These are phyloP conservation scores for Suillus hirtellus DNA, from an alignment of 768 basidiomycete species.

Conservation along the genomic window DNA sequence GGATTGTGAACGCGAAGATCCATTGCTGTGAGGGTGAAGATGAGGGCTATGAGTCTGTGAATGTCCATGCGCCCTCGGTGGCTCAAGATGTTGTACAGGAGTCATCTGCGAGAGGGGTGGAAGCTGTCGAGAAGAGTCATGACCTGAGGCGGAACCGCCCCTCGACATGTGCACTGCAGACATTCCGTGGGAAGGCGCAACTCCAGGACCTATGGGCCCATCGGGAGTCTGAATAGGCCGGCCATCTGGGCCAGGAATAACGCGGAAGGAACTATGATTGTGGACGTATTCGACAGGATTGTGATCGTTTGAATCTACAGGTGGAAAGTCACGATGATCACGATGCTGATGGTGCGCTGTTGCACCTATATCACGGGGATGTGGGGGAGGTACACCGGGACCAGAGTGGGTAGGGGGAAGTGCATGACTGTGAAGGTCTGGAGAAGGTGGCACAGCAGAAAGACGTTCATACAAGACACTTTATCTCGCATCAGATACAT, in stretches of 20 bases:
- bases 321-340: constrained; percentile 39
- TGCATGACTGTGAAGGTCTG: constrained; percentile 45
- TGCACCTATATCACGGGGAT: constrained; percentile 22
- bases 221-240: constrained; percentile 52
- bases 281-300: constrained; percentile 51
- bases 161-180: constrained; percentile 43
- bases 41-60: constrained; percentile 41
- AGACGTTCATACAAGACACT: constrained; percentile 82
- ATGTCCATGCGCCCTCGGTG: constrained; percentile 35
- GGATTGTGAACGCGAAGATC: constrained; percentile 50
- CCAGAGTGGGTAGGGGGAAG: constrained; percentile 36
- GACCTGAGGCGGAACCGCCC: constrained; percentile 41
- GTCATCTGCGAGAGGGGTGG: constrained; percentile 50
- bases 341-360: constrained; percentile 30
- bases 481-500: constrained; percentile 31
- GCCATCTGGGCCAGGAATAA: constrained; percentile 48
- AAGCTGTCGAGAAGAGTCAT: constrained; percentile 48
- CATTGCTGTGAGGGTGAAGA: constrained; percentile 41
- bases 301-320: constrained; percentile 48
- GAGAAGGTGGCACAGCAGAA: constrained; percentile 58
- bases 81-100: constrained; percentile 41
- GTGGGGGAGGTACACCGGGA: constrained; percentile 39
- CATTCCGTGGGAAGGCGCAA: constrained; percentile 38
- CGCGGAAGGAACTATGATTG: constrained; percentile 47
- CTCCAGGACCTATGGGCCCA: constrained; percentile 44